These are phyloP conservation scores for Monosporozyma aerobia DNA, from an alignment of 805 yeast species.

Conservation along the genomic window DNA sequence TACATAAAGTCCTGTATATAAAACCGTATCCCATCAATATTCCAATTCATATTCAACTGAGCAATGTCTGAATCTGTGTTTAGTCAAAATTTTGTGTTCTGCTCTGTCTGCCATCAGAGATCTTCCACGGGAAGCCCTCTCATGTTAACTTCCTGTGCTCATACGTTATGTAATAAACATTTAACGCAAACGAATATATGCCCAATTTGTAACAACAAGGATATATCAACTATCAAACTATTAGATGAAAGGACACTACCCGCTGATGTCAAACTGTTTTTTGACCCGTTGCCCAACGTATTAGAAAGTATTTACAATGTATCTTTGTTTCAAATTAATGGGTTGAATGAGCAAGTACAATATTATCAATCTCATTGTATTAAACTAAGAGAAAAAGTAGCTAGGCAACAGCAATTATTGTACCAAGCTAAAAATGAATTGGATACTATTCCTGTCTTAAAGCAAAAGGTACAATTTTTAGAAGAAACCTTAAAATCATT, in stretches of 20 bases:
- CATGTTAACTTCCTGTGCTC: constrained; percentile 33
- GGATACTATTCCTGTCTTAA: constrained; percentile 17
- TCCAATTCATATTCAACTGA: neutral
- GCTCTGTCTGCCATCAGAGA: constrained; percentile 28
- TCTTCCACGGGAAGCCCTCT: constrained; percentile 17
- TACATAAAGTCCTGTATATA: neutral
- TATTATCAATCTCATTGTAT: constrained; percentile 19
- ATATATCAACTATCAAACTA: constrained; percentile 16
- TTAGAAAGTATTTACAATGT: constrained; percentile 22
- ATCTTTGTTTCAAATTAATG: constrained; percentile 24
- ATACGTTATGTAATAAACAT: constrained; percentile 30
- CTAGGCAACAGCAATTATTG: constrained; percentile 21
- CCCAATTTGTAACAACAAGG: constrained; percentile 14
- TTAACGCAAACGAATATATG: constrained; percentile 7
- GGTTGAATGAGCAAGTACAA: constrained; percentile 17
- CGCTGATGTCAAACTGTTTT: constrained; percentile 17
- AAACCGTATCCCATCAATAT: neutral
- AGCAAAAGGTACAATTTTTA: constrained; percentile 9
- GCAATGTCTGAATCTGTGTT: constrained; percentile 13
- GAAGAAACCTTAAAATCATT: neutral
- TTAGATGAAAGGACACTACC: constrained; percentile 15
- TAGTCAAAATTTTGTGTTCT: constrained; percentile 27
- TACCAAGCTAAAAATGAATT: constrained; percentile 22
- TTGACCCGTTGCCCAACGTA: constrained; percentile 20
- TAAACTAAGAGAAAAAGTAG: constrained; percentile 20